Evolutionary conservation across 352 stramenopile species (phyloP).

Genomic region (Pythium aquatile): DNA sequence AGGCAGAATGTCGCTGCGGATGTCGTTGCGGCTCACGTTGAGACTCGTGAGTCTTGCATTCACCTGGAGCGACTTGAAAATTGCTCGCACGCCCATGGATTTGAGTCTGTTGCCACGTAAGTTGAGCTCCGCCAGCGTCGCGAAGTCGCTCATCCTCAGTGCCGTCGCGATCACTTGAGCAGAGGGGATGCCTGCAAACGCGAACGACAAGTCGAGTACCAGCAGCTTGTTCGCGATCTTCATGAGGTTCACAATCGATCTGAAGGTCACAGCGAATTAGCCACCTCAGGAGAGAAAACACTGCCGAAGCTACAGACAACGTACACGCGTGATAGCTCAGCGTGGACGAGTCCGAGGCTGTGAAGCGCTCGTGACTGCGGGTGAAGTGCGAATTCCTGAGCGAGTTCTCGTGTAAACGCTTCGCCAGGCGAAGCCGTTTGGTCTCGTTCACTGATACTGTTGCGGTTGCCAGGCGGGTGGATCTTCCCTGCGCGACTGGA

Average conservation of each 20-base stretch:
- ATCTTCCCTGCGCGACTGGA: neutral
- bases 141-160: constrained; percentile 32
- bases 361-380: neutral
- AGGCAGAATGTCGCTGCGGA: constrained; percentile 26
- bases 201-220: constrained; percentile 41
- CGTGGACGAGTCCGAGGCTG: constrained; percentile 22
- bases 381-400: neutral
- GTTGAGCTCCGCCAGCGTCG: constrained; percentile 36
- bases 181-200: constrained; percentile 34
- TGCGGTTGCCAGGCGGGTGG: neutral
- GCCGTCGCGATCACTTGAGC: constrained; percentile 36
- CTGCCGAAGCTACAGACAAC: neutral
- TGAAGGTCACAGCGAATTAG: constrained; percentile 8
- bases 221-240: constrained; percentile 28
- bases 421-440: constrained; percentile 11
- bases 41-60: constrained; percentile 34
- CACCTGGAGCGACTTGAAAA: constrained; percentile 23
- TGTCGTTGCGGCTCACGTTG: constrained; percentile 38
- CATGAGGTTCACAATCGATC: constrained; percentile 32
- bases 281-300: neutral
- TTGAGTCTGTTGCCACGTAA: constrained; percentile 34
- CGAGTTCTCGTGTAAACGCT: constrained; percentile 19
- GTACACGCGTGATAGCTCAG: constrained; percentile 29
- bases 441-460: neutral
- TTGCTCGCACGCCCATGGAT: constrained; percentile 28